Evolutionary conservation across 2,329 filamentous ascomycete genomes (phyloP), one percentile per base, ranked within the genome.

Genomic region (Incumbomyces delicatus): DNA sequence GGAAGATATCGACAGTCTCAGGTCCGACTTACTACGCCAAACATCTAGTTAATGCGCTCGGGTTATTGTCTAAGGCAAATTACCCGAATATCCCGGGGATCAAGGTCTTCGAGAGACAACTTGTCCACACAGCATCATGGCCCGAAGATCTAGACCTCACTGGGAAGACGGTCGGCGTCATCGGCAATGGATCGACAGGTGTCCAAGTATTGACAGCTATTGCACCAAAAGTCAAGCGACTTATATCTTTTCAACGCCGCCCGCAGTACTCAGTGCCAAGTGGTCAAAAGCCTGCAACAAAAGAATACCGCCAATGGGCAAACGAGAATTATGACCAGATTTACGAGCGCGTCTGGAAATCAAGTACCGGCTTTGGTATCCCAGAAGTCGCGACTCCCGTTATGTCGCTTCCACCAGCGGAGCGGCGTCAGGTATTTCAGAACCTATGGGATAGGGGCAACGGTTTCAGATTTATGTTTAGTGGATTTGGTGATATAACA

Each of bases 21-120:
- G 59, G 58, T 3, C 44, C 49, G 2, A 46, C 35, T 5, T 59
- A 60, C 36, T 54, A 41, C 10, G 46, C 53, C 8, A 65, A 60
- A 11, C 75, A 65, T 50, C 60, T 76, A 1, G 52, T 77, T 16
- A 60, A 66, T 3, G 66, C 66, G 7, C 68, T 67, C 1, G 74
- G 75, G 0, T 69, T 71, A 16, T 70, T 78, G 1, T 74, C 78
- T 1, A 78, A 76, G 56, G 65, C 75, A 14, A 73, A 81, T 51
- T 72, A 77, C 32, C 79, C 80, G 0, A 68, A 76, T 11, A 58
- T 61, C 18, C 54, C 54, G 18, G 58, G 58, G 1, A 51, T 50
- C 0, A 41, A 50, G 0, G 31, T 37, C 0, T 72, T 68, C 50
- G 48, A 63, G 27, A 66, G 68, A 8, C 51, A 63, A 2, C 60